Conservation (phyloP, 768 basidiomycete genomes). For the Phanerodontia chrysosporium region DNA sequence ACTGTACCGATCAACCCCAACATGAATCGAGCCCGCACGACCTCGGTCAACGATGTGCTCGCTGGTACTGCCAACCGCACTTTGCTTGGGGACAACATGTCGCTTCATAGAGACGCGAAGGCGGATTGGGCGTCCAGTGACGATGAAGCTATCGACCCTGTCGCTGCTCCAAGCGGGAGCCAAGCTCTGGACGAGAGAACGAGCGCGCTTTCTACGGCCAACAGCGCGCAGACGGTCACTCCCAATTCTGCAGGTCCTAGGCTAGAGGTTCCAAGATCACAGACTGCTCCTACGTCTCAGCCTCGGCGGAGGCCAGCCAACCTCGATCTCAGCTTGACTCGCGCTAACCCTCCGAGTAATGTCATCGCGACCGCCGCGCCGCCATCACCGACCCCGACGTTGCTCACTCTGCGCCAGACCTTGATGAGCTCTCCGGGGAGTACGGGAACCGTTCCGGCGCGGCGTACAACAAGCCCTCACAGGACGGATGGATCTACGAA, state of each 20-base stretch:
- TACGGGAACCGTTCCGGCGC: slow-evolving; percentile 23
- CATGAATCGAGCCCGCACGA: slow-evolving; percentile 38
- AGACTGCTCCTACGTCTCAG: slow-evolving; percentile 21
- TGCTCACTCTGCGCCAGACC: slow-evolving; percentile 64
- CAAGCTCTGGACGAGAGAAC: slow-evolving; percentile 82
- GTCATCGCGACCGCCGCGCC: slow-evolving; percentile 30
- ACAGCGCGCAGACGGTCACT: slow-evolving; percentile 20
- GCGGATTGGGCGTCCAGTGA: slow-evolving; percentile 76
- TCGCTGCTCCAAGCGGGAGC: slow-evolving; percentile 81
- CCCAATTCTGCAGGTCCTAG: slow-evolving; percentile 14
- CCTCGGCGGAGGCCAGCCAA: slow-evolving; percentile 54
- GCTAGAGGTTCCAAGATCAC: slow-evolving; percentile 20
- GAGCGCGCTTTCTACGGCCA: slow-evolving; percentile 45
- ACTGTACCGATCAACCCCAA: slow-evolving; percentile 38
- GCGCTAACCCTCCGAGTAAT: slow-evolving; percentile 31
- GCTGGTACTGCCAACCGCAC: slow-evolving; percentile 40
- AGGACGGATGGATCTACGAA: slow-evolving; percentile 4
- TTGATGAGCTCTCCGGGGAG: slow-evolving; percentile 42
- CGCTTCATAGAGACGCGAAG: slow-evolving; percentile 30
- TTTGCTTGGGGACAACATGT: slow-evolving; percentile 22
- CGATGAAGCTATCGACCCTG: slow-evolving; percentile 80
- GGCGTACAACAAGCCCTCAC: slow-evolving; percentile 5
- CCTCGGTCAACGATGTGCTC: slow-evolving; percentile 59
- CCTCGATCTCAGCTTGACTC: slow-evolving; percentile 45
- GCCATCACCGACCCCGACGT: slow-evolving; percentile 59